phyloP scores from a whole-genome alignment of 345 rosid genomes.

The Syzygium aqueum region DNA sequence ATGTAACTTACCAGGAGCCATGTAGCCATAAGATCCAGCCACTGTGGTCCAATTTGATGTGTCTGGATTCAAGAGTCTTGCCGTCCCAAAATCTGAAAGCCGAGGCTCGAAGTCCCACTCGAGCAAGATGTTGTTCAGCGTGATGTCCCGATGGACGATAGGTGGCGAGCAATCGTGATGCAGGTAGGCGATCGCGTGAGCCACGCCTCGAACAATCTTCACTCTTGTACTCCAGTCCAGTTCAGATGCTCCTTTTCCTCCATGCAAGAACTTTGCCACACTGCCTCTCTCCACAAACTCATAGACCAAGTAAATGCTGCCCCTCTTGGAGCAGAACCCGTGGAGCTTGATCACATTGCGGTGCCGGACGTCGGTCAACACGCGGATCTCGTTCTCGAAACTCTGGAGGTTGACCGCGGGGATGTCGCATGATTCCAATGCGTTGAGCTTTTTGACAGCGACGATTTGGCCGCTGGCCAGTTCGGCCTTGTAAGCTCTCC shows the following conservation, averaged over 20 bases:
- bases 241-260: conserved; percentile 16
- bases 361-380: conserved; percentile 50
- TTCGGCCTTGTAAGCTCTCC: conserved; percentile 49
- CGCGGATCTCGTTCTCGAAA: conserved; percentile 52
- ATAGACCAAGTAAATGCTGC: conserved; percentile 43
- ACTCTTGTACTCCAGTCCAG: conserved; percentile 39
- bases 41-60: conserved; percentile 55
- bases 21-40: conserved; percentile 67
- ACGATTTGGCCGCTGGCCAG: conserved; percentile 33
- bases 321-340: conserved; percentile 47
- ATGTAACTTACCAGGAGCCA: conserved; percentile 57
- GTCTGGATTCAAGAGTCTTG: conserved; percentile 34
- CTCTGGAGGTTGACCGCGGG: conserved; percentile 25
- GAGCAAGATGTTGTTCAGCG: conserved; percentile 46
- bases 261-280: conserved; percentile 33
- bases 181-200: conserved; percentile 65
- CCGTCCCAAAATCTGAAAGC: conserved; percentile 66
- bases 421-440: conserved; percentile 26
- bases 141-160: conserved; percentile 57
- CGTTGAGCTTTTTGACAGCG: conserved; percentile 47
- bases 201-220: conserved; percentile 44
- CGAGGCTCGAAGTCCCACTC: conserved; percentile 42
- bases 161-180: conserved; percentile 62
- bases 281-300: conserved; percentile 54
- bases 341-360: conserved; percentile 58